These are phyloP conservation scores for Aspergillus haitiensis DNA, from an alignment of 495 filamentous ascomycete genomes.

Conservation along the genomic window DNA sequence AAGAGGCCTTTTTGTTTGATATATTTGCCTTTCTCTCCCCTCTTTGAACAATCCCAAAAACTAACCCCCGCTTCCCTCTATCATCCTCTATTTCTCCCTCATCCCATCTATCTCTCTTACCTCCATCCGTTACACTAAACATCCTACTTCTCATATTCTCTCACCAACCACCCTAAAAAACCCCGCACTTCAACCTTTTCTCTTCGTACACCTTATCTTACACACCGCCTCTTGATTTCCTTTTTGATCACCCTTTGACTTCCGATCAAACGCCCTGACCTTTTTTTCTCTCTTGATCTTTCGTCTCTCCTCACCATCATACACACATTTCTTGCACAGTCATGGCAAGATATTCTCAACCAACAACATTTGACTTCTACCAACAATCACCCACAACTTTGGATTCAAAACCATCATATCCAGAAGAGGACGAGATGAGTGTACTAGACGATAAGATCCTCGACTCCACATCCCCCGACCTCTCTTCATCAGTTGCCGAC, in stretches of 20 bases:
- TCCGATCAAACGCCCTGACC: conserved; percentile 16
- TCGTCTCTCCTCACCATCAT: conserved; percentile 22
- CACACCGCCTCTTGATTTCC: conserved; percentile 26
- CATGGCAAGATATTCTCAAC: conserved; percentile 51
- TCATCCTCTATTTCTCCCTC: conserved; percentile 29
- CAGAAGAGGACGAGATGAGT: conserved; percentile 78
- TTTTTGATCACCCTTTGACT: conserved; percentile 2
- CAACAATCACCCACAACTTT: conserved; percentile 60
- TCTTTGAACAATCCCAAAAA: conserved; percentile 18
- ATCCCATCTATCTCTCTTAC: conserved; percentile 15
- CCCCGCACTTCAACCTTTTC: conserved; percentile 18
- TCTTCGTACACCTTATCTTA: conserved; percentile 18
- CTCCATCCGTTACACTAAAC: conserved; percentile 4
- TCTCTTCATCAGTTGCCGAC: conserved; percentile 60
- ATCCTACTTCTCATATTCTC: conserved; percentile 14
- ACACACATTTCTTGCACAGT: conserved; percentile 32
- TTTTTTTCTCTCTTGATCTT: conserved; percentile 31
- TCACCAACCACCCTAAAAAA: conserved; percentile 20
- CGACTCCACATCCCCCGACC: conserved; percentile 67
- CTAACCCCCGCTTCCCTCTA: conserved; percentile 18
- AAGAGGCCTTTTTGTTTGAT: conserved; percentile 20
- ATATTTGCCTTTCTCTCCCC: conserved; percentile 16
- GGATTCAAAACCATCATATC: conserved; percentile 62
- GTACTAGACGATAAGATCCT: conserved; percentile 86
- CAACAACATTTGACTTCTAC: conserved; percentile 56